phyloP scores from a whole-genome alignment of 345 rosid species.

The Gossypium arboreum region DNA sequence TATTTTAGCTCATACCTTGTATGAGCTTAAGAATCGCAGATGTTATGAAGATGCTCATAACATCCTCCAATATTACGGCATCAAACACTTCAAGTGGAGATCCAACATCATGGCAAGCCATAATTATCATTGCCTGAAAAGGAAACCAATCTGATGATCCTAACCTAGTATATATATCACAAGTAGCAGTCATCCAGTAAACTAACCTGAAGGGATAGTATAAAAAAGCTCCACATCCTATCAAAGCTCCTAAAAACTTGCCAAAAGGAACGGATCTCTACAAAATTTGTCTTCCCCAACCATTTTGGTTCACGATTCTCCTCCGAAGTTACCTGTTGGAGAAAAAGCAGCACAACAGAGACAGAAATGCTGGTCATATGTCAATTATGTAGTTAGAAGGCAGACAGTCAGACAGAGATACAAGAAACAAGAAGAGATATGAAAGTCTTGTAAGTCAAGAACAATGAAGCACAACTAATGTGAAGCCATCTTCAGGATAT shows the following conservation, averaged over 20 bases:
- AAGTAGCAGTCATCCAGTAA: conserved; percentile 3
- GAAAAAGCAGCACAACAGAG: conserved; percentile 11
- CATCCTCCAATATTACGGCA: conserved; percentile 69
- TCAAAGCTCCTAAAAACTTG: conserved; percentile 96
- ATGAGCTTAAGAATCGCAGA: conserved; percentile 72
- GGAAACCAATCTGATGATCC: conserved; percentile 12
- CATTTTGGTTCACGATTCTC: conserved; percentile 48
- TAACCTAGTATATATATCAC: neutral
- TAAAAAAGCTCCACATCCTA: conserved; percentile 93
- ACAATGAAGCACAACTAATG: neutral
- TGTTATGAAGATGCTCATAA: conserved; percentile 89
- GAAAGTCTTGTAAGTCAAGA: neutral
- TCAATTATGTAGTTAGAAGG: neutral
- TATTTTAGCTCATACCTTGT: conserved; percentile 44
- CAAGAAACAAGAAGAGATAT: neutral
- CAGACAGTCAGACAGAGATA: neutral
- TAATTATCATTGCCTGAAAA: conserved; percentile 84
- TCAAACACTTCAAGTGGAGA: conserved; percentile 82
- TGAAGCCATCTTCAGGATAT: neutral
- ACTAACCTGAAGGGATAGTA: conserved; percentile 85
- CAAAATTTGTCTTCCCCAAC: conserved; percentile 91
- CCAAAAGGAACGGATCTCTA: conserved; percentile 93
- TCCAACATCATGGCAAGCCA: conserved; percentile 91
- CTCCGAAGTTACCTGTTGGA: conserved; percentile 42
- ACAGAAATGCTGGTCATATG: neutral